A percentile compares a stretch with the other conserved stretches of the same genome.
Conservation (phyloP, 495 filamentous ascomycete genomes). For the Aspergillus bridgeri region DNA sequence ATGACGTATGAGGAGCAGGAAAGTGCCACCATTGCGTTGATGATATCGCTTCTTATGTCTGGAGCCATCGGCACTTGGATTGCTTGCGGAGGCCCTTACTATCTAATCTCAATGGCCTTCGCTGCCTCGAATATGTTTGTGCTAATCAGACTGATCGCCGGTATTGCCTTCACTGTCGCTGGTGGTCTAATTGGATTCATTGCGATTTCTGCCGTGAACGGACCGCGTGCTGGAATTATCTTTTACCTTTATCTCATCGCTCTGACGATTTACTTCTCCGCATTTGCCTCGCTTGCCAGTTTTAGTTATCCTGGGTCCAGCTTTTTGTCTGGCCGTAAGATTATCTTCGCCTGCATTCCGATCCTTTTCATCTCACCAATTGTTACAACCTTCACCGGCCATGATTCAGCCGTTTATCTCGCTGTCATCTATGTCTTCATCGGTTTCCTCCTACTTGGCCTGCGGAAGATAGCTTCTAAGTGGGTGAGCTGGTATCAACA, state of each 20-base stretch:
- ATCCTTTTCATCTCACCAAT: conserved; percentile 47
- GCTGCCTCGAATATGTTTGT: conserved; percentile 60
- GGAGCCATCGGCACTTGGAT: conserved; percentile 61
- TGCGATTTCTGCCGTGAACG: conserved; percentile 36
- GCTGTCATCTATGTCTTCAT: conserved; percentile 46
- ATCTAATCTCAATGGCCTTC: conserved; percentile 58
- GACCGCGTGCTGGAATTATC: conserved; percentile 41
- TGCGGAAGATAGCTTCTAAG: conserved; percentile 44
- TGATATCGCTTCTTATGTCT: conserved; percentile 54
- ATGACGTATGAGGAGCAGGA: conserved; percentile 49
- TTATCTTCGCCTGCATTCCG: conserved; percentile 43
- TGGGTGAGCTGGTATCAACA: conserved; percentile 51
- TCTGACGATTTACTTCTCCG: conserved; percentile 49
- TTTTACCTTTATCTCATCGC: conserved; percentile 50
- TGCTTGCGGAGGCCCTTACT: conserved; percentile 55
- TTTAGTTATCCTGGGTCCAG: conserved; percentile 54
- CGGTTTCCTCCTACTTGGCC: conserved; percentile 39
- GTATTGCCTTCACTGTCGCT: conserved; percentile 51
- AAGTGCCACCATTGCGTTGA: conserved; percentile 54
- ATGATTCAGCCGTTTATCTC: conserved; percentile 49
- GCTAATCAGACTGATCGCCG: conserved; percentile 55
- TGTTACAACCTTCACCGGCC: conserved; percentile 43
- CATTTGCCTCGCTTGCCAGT: conserved; percentile 50
- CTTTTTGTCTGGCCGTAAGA: conserved; percentile 50
- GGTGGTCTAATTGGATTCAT: conserved; percentile 49